Percentiles rank a stretch among this genome's conserved stretches.
Conservation (phyloP, 2,329 filamentous ascomycete species). For the Aspergillus caelatus region DNA sequence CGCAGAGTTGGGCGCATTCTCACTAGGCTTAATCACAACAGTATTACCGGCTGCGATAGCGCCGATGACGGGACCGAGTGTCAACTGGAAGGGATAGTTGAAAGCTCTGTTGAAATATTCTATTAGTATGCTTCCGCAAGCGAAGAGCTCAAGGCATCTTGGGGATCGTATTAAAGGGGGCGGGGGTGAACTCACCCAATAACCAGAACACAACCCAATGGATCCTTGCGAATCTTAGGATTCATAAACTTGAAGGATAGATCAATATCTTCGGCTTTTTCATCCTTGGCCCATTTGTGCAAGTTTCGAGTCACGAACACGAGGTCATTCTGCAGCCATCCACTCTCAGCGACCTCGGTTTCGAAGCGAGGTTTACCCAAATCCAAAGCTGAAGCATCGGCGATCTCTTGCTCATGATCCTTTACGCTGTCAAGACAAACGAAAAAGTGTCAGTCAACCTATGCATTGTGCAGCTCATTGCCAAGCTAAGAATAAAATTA, state of each 20-base stretch:
- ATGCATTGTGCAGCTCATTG: neutral
- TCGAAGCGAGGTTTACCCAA: slow-evolving; percentile 79
- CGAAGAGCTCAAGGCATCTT: neutral
- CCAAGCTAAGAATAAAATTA: neutral
- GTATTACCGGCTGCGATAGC: slow-evolving; percentile 93
- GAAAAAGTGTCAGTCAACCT: slow-evolving; percentile 14
- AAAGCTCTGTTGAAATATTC: slow-evolving; percentile 61
- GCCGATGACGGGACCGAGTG: slow-evolving; percentile 76
- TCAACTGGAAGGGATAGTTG: slow-evolving; percentile 89
- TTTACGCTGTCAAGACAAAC: slow-evolving; percentile 54
- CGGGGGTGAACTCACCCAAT: slow-evolving; percentile 64
- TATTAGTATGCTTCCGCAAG: slow-evolving; percentile 5
- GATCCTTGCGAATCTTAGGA: slow-evolving; percentile 82
- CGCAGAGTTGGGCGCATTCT: slow-evolving; percentile 74
- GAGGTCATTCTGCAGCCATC: slow-evolving; percentile 80
- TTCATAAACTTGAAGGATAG: slow-evolving; percentile 69
- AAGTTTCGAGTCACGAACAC: slow-evolving; percentile 77
- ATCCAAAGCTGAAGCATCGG: slow-evolving; percentile 76
- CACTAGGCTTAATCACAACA: slow-evolving; percentile 86
- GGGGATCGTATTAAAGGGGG: neutral
- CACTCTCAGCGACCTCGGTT: slow-evolving; percentile 71
- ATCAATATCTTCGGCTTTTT: slow-evolving; percentile 70
- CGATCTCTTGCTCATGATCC: slow-evolving; percentile 73
- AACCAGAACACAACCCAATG: slow-evolving; percentile 78
- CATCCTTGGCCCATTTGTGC: slow-evolving; percentile 80